Base-by-base conservation (phyloP, 164 flowering plant species). In the Vitis rotundifolia region DNA sequence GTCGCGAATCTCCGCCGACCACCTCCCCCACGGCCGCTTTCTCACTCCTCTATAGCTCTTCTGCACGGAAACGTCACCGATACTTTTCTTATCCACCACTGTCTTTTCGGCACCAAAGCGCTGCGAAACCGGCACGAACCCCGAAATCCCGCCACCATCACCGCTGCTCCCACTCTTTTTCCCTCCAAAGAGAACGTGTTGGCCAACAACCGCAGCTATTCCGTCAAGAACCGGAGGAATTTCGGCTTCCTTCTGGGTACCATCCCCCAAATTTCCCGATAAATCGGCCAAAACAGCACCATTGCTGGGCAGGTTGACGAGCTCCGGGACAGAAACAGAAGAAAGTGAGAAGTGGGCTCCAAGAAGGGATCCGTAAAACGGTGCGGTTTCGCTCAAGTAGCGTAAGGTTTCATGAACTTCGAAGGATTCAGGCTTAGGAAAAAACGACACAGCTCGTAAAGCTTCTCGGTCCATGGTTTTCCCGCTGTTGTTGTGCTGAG, bases 1-100 rank as follows among this genome's bases (percentile, higher is more conserved):
- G 84, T 93, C 97, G 3, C 98, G 74, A 63, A 93, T 93, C 85
- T 93, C 98, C 52, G 98, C 97, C 58, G 97, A 93, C 91, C 91
- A 93, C 70, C 98, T 77, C 54, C 98, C 98, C 98, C 98, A 93
- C 48, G 93, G 98, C 80, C 98, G 64, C 85, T 88, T 93, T 55
- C 98, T 68, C 48, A 93, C 98, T 2, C 97, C 95, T 61, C 98
- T 82, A 70, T 83, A 92, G 66, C 57, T 80, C 71, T 74, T 86
- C 78, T 79, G 79, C 64, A 9, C 76, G 58, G 69, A 51, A 53
- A 49, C 73, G 12, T 11, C 74, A 3, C 59, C 59, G 14, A 7
- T 31, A 31, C 11, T 18, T 2, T 11, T 52, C 52, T 29, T 61
- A 11, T 22, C 15, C 47, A 7, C 64, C 50, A 6, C 22, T 8